phyloP scores from a whole-genome alignment of 2,329 filamentous ascomycete genomes.

The Grosmannia penicillata region DNA sequence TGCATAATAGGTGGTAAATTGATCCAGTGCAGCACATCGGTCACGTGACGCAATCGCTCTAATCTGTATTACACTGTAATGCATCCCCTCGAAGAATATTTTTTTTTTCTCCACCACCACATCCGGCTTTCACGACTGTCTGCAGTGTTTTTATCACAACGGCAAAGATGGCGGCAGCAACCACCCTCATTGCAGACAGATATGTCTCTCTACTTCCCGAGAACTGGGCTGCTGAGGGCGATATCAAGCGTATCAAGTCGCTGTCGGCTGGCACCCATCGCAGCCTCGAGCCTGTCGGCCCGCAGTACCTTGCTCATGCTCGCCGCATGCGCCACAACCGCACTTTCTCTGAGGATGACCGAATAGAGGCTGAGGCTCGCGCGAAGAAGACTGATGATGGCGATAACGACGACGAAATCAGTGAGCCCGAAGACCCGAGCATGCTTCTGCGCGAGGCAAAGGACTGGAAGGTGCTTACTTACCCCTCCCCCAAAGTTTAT shows the following conservation, averaged over 20 bases:
- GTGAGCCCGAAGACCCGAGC: slow-evolving; percentile 83
- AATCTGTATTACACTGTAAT: too few relatives aligned
- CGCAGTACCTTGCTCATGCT: slow-evolving; percentile 94
- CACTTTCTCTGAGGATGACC: slow-evolving; percentile 96
- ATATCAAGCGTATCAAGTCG: slow-evolving; percentile 72
- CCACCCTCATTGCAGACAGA: slow-evolving; percentile 41
- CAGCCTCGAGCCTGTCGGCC: slow-evolving; percentile 88
- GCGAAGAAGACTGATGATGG: slow-evolving; percentile 92
- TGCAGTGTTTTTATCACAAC: too few relatives aligned
- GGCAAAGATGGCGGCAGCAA: slow-evolving; percentile 47
- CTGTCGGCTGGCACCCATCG: slow-evolving; percentile 68
- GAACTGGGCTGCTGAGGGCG: slow-evolving; percentile 77
- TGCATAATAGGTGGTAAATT: too few relatives aligned
- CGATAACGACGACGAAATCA: slow-evolving; percentile 75
- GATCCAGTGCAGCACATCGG: too few relatives aligned
- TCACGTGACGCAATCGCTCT: too few relatives aligned
- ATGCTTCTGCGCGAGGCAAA: slow-evolving; percentile 90
- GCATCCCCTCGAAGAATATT: background rate
- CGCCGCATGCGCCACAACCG: slow-evolving; percentile 91
- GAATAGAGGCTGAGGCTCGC: slow-evolving; percentile 86
- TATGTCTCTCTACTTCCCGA: slow-evolving; percentile 62
- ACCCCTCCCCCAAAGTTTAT: too few relatives aligned
- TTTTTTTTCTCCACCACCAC: background rate
- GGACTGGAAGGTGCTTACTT: slow-evolving; percentile 79
- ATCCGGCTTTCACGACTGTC: background rate